Base-by-base conservation (phyloP, 208 protist species). In the Trypanosoma congolense region DNA sequence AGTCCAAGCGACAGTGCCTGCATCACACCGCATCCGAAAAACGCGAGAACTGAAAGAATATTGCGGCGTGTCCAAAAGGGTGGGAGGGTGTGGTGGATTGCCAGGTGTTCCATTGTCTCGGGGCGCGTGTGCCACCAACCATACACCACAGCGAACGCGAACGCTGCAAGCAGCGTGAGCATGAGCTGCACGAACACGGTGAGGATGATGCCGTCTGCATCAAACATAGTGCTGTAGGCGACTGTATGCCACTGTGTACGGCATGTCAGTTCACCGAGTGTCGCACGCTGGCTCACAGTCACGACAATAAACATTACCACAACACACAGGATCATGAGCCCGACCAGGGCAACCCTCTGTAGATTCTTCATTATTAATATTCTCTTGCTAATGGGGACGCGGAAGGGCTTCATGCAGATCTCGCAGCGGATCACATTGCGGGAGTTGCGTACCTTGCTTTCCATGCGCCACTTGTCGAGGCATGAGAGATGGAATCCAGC, bases 381-480 rank as follows among this genome's bases (percentile, higher is more conserved):
- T n/a, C 61, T 68, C 1, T 65, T 66, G 22, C 63, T 49, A 49
- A 92, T 87, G 40, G 51, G 47, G 2, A 88, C 70, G 14, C 25
- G 67, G 45, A 86, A 92, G 22, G 77, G 73, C 38, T 74, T 44
- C 62, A 76, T 80, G 65, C 83, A 92, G 33, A 92, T 87, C 38
- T 92, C 80, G 54, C 84, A 92, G 35, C 75, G 59, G 51, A 77
- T 77, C 19, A 83, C 72, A 55, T 92, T 84, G 5, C 35, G 50
- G 14, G 75, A 41, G 51, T 87, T 87, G 14, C 77, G 73, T 46
- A 83, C 83, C 3, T 73, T 70, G 56, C 79, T 83, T 63, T 83
- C 75, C 21, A 90, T 24, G 25, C 85, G 75, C 81, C 85, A 92
- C 52, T 63, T 70, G 51, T 92, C 81, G 18, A 92, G 76, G 55